Base-by-base conservation (phyloP, 305 asterid genomes). In the Rubia tinctorum region DNA sequence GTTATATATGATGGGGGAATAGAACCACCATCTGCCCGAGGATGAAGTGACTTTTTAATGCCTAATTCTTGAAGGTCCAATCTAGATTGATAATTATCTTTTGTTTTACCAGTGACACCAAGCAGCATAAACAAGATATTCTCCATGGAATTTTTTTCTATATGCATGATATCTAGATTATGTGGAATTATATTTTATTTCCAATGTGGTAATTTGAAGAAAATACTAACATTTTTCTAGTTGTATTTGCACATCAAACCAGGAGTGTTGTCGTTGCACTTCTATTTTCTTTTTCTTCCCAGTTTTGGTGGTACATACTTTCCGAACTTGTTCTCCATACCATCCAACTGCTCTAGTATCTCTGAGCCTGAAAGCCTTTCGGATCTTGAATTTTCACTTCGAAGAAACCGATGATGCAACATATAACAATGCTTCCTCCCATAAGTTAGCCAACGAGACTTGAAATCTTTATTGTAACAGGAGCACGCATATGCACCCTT, bases 401-500 rank as follows among this genome's bases (percentile, higher is more conserved):
- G 37, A 34, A 77, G 51, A 60, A 40, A 60, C 14, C 12, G 22
- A 7, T 2, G 56, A 2, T 73, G 75, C 14, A 68, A 66, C 68
- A 68, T 49, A 39, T 58, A 72, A 7, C 73, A 73, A 8, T 37
- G 18, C 0, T 25, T 68, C 6, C 34, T 22, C n/a, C 75, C 37
- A 61, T 51, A 25, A 13, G 39, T 44, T 39, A 73, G 15, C 17
- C 59, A 7, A 6, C 5, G 22, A 7, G 71, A 53, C 56, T 25
- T 20, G 10, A 22, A 63, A 23, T 51, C 2, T 42, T 70, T 56
- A n/a, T 73, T 58, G 25, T 42, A 65, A 12, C 11, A 44, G 2
- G 58, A 74, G 18, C 55, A 73, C 27, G 71, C 77, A 20, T 40
- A 23, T 45, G 56, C 37, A 0, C 75, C 71, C 40, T 59, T 73